Conservation (phyloP, 352 stramenopile genomes). For the Globisporangium spiculum region DNA sequence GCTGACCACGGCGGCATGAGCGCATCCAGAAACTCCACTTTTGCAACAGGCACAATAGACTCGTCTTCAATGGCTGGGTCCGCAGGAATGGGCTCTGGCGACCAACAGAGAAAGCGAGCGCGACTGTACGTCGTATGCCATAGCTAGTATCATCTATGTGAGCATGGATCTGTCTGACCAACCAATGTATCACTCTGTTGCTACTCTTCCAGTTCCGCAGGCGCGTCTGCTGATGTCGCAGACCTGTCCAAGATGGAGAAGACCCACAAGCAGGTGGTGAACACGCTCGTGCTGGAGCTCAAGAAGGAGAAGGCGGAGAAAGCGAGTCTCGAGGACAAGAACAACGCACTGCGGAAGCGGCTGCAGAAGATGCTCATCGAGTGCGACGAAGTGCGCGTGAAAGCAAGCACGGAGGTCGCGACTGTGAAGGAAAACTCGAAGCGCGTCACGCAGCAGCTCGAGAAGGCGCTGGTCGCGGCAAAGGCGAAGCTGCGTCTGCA, state of each 20-base stretch:
- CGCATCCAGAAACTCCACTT: neutral
- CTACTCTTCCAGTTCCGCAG: conserved; percentile 18
- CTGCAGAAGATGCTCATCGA: conserved; percentile 81
- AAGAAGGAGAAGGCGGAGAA: conserved; percentile 57
- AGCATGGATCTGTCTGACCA: neutral
- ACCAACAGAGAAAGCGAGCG: conserved; percentile 39
- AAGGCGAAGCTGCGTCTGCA: conserved; percentile 58
- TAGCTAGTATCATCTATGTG: neutral
- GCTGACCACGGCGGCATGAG: neutral
- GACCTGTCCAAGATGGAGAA: conserved; percentile 24
- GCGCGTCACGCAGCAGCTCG: conserved; percentile 42
- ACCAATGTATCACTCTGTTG: neutral
- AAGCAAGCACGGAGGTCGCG: conserved; percentile 40
- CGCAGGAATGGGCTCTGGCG: conserved; percentile 3
- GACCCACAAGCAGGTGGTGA: conserved; percentile 40
- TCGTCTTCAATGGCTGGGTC: neutral
- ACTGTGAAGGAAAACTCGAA: conserved; percentile 52
- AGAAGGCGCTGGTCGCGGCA: conserved; percentile 34
- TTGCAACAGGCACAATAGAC: neutral
- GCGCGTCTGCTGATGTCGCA: conserved; percentile 19
- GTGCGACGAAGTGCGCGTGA: conserved; percentile 64
- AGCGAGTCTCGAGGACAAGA: conserved; percentile 58
- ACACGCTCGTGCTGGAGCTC: conserved; percentile 49
- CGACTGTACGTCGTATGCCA: conserved; percentile 34
- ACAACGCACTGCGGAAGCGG: conserved; percentile 54